Evolutionary conservation across 192 early-diverging fungal species (phyloP), one percentile per base, ranked within the genome.

Genomic region (Entomortierella parvispora): DNA sequence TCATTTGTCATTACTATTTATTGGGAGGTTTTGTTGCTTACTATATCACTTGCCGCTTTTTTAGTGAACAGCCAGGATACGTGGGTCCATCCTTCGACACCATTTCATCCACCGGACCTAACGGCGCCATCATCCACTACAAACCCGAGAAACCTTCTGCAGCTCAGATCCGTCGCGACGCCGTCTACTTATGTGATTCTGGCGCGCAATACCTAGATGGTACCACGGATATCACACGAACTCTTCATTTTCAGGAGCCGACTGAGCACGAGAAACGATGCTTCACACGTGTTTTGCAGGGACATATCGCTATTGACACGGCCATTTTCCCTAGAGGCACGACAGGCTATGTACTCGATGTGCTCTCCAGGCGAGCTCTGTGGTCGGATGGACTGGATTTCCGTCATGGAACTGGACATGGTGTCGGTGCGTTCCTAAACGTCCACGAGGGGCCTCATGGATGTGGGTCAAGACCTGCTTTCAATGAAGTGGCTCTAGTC

Each of bases 121-220:
- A 97, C 68, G 97, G 95, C 7, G 92, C 95, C 37, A 96, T 99
- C 79, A 98, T 99, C 71, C 97, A 99, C 80, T 99, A 99, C 86
- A 91, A 90, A 80, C 96, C 97, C 31, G 87, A 93, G 67, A 89
- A 86, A 69, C 93, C 88, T 25, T 85, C 84, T 12, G 94, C 94
- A 59, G 90, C 90, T 17, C 75, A 85, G 22, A 91, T 99, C 67
- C 85, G 91, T 59, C 70, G 85, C 14, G 85, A 86, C 58, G 76
- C 91, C 60, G 89, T 98, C 74, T 99, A 98, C 65, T 88, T 99
- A 22, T 94, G 93, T 75, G 97, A 99, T 82, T 96, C 94, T 66
- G 97, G 97, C 51, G 97, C 90, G 62, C 97, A 99, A 83, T 99
- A 94, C 87, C 85, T 79, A 65, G 95, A 99, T 62, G 97, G 97